A percentile compares a stretch with the other conserved stretches of the same genome.
phyloP scores from a whole-genome alignment of 2,329 filamentous ascomycete species.

The Hypoxylon sp. region DNA sequence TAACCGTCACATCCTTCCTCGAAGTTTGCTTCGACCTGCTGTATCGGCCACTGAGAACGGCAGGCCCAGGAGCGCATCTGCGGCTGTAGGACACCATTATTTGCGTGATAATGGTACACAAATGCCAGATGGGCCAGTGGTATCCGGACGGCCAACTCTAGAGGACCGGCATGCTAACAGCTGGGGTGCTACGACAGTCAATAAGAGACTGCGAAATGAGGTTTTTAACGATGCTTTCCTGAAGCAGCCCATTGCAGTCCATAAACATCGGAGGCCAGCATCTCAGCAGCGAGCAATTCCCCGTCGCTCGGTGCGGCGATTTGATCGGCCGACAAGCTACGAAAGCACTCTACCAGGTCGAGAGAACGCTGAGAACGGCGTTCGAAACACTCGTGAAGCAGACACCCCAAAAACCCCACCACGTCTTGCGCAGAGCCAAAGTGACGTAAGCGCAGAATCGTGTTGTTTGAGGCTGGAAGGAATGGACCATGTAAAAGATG shows the following conservation, averaged over 20 bases:
- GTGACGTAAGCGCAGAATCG: constrained; percentile 54
- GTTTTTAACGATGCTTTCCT: constrained; percentile 94
- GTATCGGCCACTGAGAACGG: constrained; percentile 54
- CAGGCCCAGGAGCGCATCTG: constrained; percentile 58
- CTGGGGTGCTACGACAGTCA: constrained; percentile 94
- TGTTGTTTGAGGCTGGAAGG: constrained; percentile 55
- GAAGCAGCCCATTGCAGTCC: constrained; percentile 84
- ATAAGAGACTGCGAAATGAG: constrained; percentile 88
- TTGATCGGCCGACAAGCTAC: constrained; percentile 62
- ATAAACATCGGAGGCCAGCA: constrained; percentile 78
- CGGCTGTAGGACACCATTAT: constrained; percentile 49
- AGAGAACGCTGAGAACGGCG: constrained; percentile 25
- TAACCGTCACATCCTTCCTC: constrained; percentile 92
- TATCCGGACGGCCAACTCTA: constrained; percentile 59
- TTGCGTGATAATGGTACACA: constrained; percentile 41
- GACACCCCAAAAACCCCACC: constrained; percentile 49
- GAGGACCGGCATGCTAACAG: constrained; percentile 73
- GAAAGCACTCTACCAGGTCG: constrained; percentile 51
- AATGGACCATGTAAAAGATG: constrained; percentile 63
- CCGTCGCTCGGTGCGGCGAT: constrained; percentile 62
- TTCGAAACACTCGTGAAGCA: constrained; percentile 21
- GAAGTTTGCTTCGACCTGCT: constrained; percentile 80
- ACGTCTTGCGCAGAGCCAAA: constrained; percentile 53
- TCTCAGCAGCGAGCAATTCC: constrained; percentile 75
- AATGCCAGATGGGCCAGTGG: constrained; percentile 30